Evolutionary conservation across 305 asterid species (phyloP).

Genomic region (Fraxinus sp.): DNA sequence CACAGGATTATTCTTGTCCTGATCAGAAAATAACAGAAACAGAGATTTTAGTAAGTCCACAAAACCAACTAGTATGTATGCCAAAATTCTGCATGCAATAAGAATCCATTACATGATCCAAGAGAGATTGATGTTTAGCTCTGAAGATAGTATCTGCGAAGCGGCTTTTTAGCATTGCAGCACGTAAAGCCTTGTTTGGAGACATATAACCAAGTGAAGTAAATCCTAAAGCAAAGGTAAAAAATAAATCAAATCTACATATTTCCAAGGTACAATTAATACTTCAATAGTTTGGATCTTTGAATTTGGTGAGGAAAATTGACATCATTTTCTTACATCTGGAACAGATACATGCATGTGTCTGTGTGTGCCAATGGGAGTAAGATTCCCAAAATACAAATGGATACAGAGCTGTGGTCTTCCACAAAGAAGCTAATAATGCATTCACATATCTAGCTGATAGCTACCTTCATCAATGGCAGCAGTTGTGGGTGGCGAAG

Average conservation of each 20-base stretch:
- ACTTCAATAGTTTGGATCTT: not conserved
- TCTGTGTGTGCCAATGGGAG: not conserved
- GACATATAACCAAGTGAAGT: constrained; percentile 25
- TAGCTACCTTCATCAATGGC: not conserved
- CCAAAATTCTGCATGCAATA: not conserved
- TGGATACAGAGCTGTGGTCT: not conserved
- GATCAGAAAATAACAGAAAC: constrained; percentile 1
- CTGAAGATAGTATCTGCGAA: constrained; percentile 48
- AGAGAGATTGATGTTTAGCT: constrained; percentile 31
- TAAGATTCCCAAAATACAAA: not conserved
- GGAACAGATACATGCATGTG: not conserved
- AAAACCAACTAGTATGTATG: not conserved
- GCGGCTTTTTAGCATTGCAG: constrained; percentile 38
- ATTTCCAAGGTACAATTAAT: not conserved
- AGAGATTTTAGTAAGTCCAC: not conserved
- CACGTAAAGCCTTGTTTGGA: constrained; percentile 26
- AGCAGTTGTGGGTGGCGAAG: not conserved
- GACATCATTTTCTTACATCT: not conserved
- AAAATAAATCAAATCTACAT: not conserved
- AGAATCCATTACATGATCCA: constrained; percentile 22
- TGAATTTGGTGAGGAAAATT: not conserved
- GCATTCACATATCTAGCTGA: not conserved
- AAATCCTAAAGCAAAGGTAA: constrained; percentile 19
- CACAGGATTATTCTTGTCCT: constrained; percentile 30
- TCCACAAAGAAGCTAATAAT: not conserved